These are phyloP conservation scores for Apiospora saccharicola DNA, from an alignment of 2,329 filamentous ascomycete genomes.

Conservation along the genomic window DNA sequence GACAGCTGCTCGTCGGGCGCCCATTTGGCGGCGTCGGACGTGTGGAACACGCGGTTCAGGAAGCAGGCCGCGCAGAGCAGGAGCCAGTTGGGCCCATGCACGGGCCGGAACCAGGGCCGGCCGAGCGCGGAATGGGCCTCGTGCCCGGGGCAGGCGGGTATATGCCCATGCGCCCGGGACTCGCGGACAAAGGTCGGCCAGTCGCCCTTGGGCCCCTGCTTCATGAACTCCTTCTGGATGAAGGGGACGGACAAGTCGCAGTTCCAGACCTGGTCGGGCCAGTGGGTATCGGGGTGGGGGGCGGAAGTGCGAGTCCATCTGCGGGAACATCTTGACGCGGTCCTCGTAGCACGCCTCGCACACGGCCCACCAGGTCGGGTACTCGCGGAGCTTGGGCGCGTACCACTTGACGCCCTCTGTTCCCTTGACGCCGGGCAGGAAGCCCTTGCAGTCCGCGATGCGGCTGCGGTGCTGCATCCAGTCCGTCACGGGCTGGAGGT, in stretches of 20 bases:
- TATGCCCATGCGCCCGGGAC: constrained; percentile 37
- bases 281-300: neutral
- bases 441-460: constrained; percentile 34
- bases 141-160: constrained; percentile 39
- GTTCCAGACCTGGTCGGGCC: constrained; percentile 29
- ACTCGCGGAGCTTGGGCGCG: constrained; percentile 27
- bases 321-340: constrained; percentile 25
- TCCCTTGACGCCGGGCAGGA: constrained; percentile 30
- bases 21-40: constrained; percentile 40
- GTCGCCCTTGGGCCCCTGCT: constrained; percentile 34
- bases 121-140: constrained; percentile 33
- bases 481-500: constrained; percentile 35
- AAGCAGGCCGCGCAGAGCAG: constrained; percentile 48
- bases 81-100: constrained; percentile 34
- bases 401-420: constrained; percentile 33
- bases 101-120: constrained; percentile 44
- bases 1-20: constrained; percentile 31
- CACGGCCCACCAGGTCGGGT: constrained; percentile 28
- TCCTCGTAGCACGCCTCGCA: constrained; percentile 38
- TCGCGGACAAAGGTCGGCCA: constrained; percentile 45
- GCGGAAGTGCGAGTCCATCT: constrained; percentile 24
- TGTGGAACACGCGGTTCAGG: constrained; percentile 44
- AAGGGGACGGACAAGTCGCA: constrained; percentile 45
- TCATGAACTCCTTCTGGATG: constrained; percentile 41
- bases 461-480: constrained; percentile 40